Evolutionary conservation across 768 basidiomycete species (phyloP).

Genomic region (Phlebiopsis flavidoalba): DNA sequence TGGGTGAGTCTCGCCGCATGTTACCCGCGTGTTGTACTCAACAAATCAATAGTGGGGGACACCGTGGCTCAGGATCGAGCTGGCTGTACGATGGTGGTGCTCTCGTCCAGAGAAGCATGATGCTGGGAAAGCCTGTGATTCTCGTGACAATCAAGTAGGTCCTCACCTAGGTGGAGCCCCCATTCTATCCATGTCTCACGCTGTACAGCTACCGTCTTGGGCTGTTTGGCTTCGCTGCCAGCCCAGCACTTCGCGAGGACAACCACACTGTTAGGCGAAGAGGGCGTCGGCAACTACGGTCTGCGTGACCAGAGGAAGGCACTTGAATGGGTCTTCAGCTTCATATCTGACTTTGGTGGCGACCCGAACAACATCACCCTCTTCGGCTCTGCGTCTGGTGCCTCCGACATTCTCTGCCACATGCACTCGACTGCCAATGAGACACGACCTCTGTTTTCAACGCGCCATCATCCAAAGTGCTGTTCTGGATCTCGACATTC

Average conservation of each 20-base stretch:
- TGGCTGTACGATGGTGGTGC: conserved; percentile 76
- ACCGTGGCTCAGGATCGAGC: conserved; percentile 67
- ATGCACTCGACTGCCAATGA: conserved; percentile 62
- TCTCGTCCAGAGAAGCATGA: conserved; percentile 63
- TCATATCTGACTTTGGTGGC: conserved; percentile 49
- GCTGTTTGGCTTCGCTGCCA: conserved; percentile 71
- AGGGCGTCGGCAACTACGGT: conserved; percentile 77
- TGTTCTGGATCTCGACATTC: conserved; percentile 55
- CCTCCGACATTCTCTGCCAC: conserved; percentile 30
- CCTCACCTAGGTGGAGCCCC: conserved; percentile 2
- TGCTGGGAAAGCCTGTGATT: conserved; percentile 59
- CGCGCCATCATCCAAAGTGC: conserved; percentile 76
- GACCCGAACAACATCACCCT: conserved; percentile 33
- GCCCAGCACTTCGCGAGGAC: conserved; percentile 59
- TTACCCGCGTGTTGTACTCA: background rate
- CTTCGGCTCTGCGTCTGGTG: conserved; percentile 29
- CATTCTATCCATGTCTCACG: conserved; percentile 5
- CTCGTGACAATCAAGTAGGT: conserved; percentile 74
- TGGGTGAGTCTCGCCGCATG: conserved; percentile 45
- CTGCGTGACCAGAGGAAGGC: conserved; percentile 36
- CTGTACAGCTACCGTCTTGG: conserved; percentile 66
- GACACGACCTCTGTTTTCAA: conserved; percentile 53
- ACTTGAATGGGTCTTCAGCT: conserved; percentile 47
- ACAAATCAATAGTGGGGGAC: conserved; percentile 50
- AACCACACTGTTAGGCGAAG: conserved; percentile 58